These are phyloP conservation scores for Waltiozyma sp. DNA, from an alignment of 1,139 yeast genomes.

Conservation along the genomic window DNA sequence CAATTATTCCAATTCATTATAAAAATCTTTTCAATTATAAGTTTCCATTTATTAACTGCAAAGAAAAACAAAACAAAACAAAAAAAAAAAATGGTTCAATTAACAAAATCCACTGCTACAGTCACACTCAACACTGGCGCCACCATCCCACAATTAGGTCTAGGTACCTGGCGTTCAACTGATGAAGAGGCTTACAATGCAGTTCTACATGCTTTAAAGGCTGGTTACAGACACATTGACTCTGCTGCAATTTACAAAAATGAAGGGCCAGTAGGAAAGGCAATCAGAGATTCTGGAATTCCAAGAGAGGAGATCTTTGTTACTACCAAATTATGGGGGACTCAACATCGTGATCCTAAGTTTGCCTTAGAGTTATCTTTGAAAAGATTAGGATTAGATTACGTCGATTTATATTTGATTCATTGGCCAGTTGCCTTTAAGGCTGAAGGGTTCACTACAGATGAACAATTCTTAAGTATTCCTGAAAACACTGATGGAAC, in stretches of 20 bases:
- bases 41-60: no score
- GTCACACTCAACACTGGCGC: slow-evolving; percentile 44
- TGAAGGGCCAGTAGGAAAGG: slow-evolving; percentile 59
- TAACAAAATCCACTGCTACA: neutral
- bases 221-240: slow-evolving; percentile 73
- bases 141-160: slow-evolving; percentile 56
- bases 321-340: slow-evolving; percentile 73
- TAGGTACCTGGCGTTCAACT: slow-evolving; percentile 72
- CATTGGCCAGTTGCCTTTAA: slow-evolving; percentile 77
- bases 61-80: neutral
- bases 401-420: slow-evolving; percentile 71
- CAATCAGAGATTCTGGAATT: slow-evolving; percentile 53
- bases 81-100: no score
- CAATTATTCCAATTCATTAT: no score
- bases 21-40: no score
- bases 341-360: slow-evolving; percentile 50
- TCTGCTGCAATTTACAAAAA: slow-evolving; percentile 62
- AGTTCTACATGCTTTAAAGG: slow-evolving; percentile 49
- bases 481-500: slow-evolving; percentile 35
- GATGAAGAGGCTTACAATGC: slow-evolving; percentile 51
- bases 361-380: slow-evolving; percentile 53
- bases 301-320: slow-evolving; percentile 63
- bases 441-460: slow-evolving; percentile 27
- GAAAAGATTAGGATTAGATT: slow-evolving; percentile 58
- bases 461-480: slow-evolving; percentile 23